Evolutionary conservation across 352 stramenopile genomes (phyloP), one percentile per base, ranked within the genome.

Genomic region (Sclerospora graminicola): DNA sequence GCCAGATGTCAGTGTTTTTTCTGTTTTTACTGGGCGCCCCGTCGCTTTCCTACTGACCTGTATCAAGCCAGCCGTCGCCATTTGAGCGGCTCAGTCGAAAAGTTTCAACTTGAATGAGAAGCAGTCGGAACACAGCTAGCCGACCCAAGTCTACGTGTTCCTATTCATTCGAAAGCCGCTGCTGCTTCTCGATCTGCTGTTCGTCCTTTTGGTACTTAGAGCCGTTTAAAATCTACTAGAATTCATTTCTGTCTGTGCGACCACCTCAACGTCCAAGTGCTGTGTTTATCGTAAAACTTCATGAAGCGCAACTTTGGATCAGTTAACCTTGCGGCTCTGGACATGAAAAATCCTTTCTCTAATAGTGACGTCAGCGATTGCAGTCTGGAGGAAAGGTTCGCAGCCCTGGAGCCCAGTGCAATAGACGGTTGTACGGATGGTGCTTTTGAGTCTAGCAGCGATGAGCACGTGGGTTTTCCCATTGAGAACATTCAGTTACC

Each of bases 281-380:
- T 33, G 9, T 33, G 10, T 20, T n/a, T 4, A 23, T 2, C 34
- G 29, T 28, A 20, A 48, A 32, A 18, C 15, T 10, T 15, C 47
- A 79, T 79, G 66, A 57, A 66, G 38, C 66, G 66, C 31, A 79
- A 79, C 51, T 79, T 64, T 41, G 66, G 66, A 43, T 79, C 66
- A 20, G 54, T 75, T 20, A 64, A 79, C 43, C 60, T 79, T 30
- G 57, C 57, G n/a, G 66, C 66, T 36, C 33, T 79, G 20, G 66
- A 71, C 48, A 49, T 72, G 31, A 48, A 54, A 16, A 45, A 32
- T 16, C 37, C 57, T 3, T 46, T 51, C 19, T 29, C 39, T 4
- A 50, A 33, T 16, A 34, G 34, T 20, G 41, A 58, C 19, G 46
- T 39, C 41, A 30, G 44, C 39, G 45, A 62, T 27, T 35, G 34